These are phyloP conservation scores for Boletus pseudopeckii DNA, from an alignment of 768 basidiomycete species.

Conservation along the genomic window DNA sequence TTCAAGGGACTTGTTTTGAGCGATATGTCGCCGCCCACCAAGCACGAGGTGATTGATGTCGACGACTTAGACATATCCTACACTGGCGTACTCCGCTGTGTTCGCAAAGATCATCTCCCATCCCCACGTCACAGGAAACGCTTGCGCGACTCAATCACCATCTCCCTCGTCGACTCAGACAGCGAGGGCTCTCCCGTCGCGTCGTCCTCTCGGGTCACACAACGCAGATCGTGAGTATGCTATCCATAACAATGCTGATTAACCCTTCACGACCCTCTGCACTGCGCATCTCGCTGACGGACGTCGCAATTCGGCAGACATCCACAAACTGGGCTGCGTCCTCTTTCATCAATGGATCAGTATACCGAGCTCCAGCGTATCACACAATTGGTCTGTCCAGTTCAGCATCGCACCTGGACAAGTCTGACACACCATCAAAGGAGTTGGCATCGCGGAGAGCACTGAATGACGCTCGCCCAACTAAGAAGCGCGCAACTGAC, in stretches of 20 bases:
- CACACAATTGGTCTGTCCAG: constrained; percentile 19
- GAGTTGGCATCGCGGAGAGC: constrained; percentile 21
- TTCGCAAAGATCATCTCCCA: constrained; percentile 13
- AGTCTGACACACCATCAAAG: constrained; percentile 18
- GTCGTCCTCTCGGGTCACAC: constrained; percentile 1
- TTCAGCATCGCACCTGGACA: neutral
- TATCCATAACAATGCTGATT: neutral
- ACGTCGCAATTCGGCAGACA: neutral
- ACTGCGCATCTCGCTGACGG: neutral
- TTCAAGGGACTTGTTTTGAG: no score
- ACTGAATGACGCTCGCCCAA: constrained; percentile 5
- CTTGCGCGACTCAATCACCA: constrained; percentile 1
- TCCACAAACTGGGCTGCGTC: neutral
- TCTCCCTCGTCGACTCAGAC: constrained; percentile 18
- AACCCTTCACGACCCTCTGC: neutral
- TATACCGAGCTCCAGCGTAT: constrained; percentile 24
- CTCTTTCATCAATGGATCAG: neutral
- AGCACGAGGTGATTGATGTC: constrained; percentile 25
- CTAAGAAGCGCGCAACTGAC: constrained; percentile 22
- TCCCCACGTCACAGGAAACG: constrained; percentile 17
- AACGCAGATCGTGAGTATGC: constrained; percentile 3
- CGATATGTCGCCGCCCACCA: constrained; percentile 1
- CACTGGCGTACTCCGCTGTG: constrained; percentile 15
- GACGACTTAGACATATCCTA: constrained; percentile 23
- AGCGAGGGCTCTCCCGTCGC: constrained; percentile 2